Base-by-base conservation (phyloP, 345 rosid species). In the Atalantia buxifolia region DNA sequence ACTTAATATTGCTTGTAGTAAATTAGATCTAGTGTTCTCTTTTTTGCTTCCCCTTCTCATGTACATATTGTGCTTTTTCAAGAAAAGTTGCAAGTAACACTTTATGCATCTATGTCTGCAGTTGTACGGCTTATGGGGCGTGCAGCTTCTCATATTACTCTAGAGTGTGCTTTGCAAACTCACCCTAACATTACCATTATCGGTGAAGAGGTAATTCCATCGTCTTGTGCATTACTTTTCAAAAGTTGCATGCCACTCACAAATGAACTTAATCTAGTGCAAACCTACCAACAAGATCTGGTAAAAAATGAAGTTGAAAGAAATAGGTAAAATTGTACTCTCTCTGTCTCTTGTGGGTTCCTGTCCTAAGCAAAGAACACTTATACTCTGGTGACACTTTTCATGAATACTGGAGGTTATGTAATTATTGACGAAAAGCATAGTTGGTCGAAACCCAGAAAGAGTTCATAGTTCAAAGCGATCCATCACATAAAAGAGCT, bases 51-150 rank as follows among this genome's bases (percentile, higher is more conserved):
- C 27, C 27, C 4, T 19, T 27, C 60, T 62, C 36, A 31, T 33
- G 22, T 59, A 25, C 14, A 27, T 38, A 6, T 40, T 69, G 5
- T 75, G 28, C 28, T 7, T 77, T 28, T 28, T 27, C 30, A 27
- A 30, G 74, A 21, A 57, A 36, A 59, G 27, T 69, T 38, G 21
- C 13, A 30, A 28, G 75, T 57, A 66, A 30, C 27, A 14, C 50
- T 35, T 66, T 66, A 28, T 56, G 40, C 77, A 48, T 75, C 81
- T 83, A 73, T 22, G n/a, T 69, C 60, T 84, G 62, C 90, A 96
- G 99, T 97, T 90, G 99, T 97, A 63, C 81, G 99, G 77, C 97
- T 97, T 71, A 97, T 97, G 99, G 99, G 99, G 55, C 99, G 99
- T 82, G 98, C 95, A 30, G 99, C 99, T 77, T 96, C 99, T 31